A percentile compares a stretch with the other conserved stretches of the same genome.
phyloP scores from a whole-genome alignment of 129 eudicot genomes.

The Helianthus tuberosus region DNA sequence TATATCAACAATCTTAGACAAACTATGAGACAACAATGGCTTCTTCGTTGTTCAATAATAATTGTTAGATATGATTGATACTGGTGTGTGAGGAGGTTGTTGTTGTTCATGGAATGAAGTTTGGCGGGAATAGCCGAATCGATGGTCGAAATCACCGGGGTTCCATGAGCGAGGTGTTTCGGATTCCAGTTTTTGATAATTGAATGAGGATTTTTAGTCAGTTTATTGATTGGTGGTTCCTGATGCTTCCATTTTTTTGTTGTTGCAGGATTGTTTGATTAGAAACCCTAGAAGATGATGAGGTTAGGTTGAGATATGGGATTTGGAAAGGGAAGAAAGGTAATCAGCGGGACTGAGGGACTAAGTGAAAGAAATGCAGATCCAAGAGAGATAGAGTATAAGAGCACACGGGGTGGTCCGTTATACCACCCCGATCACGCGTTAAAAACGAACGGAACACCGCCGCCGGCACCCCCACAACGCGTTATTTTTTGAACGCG shows the following conservation, averaged over 20 bases:
- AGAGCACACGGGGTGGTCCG: too few species aligned
- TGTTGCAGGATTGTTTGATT: conserved; percentile 4
- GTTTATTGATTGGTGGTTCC: conserved; percentile 24
- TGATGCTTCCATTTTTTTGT: conserved; percentile 37
- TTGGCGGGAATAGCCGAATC: conserved; percentile 84
- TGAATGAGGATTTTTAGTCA: conserved; percentile 30
- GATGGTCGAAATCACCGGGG: conserved; percentile 61
- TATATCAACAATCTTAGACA: conserved; percentile 72
- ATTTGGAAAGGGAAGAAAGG: not conserved
- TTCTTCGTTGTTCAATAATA: conserved; percentile 14
- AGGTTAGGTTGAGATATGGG: not conserved
- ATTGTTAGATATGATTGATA: conserved; percentile 37
- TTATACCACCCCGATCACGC: too few species aligned
- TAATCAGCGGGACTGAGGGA: not conserved
- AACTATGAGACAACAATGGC: conserved; percentile 56
- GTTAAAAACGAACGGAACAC: too few species aligned
- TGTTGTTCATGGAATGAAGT: conserved; percentile 48
- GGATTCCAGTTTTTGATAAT: conserved; percentile 44
- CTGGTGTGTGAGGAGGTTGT: conserved; percentile 45
- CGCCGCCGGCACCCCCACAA: too few species aligned
- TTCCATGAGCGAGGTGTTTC: conserved; percentile 64
- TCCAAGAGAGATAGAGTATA: too few species aligned
- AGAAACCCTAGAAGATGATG: conserved; percentile 30
- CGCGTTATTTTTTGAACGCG: too few species aligned
- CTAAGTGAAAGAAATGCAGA: too few species aligned